Conservation (phyloP, 2,329 filamentous ascomycete genomes). For the Neonectria neomacrospora region DNA sequence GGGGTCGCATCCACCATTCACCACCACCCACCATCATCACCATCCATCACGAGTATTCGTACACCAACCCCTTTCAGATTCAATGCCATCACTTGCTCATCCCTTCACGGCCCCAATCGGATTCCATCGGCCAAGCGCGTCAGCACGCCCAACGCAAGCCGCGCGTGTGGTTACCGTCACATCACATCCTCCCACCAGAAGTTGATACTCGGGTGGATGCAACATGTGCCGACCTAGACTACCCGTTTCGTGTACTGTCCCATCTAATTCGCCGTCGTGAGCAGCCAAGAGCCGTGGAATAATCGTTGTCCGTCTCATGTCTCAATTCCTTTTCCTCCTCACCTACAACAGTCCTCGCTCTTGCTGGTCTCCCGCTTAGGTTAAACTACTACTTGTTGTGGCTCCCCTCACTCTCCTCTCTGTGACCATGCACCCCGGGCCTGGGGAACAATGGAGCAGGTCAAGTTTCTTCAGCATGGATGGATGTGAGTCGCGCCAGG, state of each 20-base stretch:
- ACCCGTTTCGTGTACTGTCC: not conserved
- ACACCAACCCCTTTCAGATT: conserved; percentile 8
- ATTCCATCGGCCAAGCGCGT: conserved; percentile 5
- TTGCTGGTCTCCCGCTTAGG: conserved; percentile 2
- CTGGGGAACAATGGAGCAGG: conserved; percentile 33
- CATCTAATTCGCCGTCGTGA: not conserved
- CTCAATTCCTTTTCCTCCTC: not conserved
- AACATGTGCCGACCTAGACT: not conserved
- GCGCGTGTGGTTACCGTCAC: conserved; percentile 8
- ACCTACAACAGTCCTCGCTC: conserved; percentile 16
- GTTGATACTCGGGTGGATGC: not conserved
- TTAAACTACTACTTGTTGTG: conserved; percentile 2
- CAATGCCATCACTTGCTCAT: not conserved
- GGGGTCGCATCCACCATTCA: conserved; percentile 10
- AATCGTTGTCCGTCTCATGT: not conserved
- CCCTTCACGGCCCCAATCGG: conserved; percentile 12
- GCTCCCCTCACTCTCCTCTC: conserved; percentile 20
- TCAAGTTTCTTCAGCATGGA: not conserved
- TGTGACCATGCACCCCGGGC: conserved; percentile 28
- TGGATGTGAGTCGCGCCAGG: conserved; percentile 19
- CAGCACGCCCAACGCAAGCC: conserved; percentile 5
- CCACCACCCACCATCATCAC: not conserved
- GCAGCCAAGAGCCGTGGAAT: not conserved
- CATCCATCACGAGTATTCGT: not conserved
- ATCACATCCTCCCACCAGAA: not conserved